Base-by-base conservation (phyloP, 331 rosid species). In the Saraca asoca region DNA sequence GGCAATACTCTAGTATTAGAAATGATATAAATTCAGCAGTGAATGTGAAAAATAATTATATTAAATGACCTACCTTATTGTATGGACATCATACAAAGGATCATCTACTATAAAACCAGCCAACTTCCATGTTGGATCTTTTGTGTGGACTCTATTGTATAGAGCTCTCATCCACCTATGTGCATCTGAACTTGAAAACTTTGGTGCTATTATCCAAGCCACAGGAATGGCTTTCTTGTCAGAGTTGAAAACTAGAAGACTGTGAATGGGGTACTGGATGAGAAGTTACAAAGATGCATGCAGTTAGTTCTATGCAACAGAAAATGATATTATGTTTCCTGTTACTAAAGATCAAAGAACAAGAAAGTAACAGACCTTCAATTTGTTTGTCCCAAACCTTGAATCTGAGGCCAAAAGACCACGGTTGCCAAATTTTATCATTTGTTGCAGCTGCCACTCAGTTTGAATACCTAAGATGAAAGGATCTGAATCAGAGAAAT, bases 131-230 rank as follows among this genome's bases (percentile, higher is more conserved):
- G 75, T 8, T 61, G 91, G 95, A 80, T 93, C 97, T 84, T 90
- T 93, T 7, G 85, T 80, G 62, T 67, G 85, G 78, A 87, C 91
- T 88, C 91, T 88, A 63, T 81, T 85, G 78, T 78, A 82, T 60
- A 90, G 95, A 62, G 91, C 96, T 70, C 96, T 86, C 98, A 93
- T 87, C 98, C 98, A 93, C 71, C 89, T 85, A 76, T 93, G 81
- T 24, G 85, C 59, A 73, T 93, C 85, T 39, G 61, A 82, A 66
- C 82, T 74, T 43, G 88, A 72, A 83, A 74, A 81, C 51, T 79
- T 82, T 17, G 98, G 95, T 65, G 88, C 61, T 74, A 93, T 81
- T 69, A 90, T 80, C 98, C 98, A 90, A 34, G 98, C 98, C 53
- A 93, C 91, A 5, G 97, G 98, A 66, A 93, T 88, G 61, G 95